phyloP scores from a whole-genome alignment of 1,139 yeast species.

The Pichiaceae sp. region DNA sequence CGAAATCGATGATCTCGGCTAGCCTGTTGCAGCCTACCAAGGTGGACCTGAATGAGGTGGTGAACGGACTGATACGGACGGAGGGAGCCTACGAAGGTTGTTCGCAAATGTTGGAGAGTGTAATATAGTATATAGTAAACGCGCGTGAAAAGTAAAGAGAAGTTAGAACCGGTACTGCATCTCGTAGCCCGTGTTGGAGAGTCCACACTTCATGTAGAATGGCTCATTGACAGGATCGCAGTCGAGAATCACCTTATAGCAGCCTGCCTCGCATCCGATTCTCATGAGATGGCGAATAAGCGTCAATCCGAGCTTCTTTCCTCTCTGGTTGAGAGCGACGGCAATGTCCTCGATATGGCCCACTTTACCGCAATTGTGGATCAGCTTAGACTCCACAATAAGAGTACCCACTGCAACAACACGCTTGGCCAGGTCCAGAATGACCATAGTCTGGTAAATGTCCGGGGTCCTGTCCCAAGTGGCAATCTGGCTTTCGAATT shows the following conservation, averaged over 20 bases:
- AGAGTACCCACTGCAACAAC: constrained; percentile 42
- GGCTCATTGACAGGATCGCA: constrained; percentile 75
- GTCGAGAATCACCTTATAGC: constrained; percentile 86
- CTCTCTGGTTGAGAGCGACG: constrained; percentile 69
- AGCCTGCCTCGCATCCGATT: constrained; percentile 53
- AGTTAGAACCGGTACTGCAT: constrained; percentile 38
- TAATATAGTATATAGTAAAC: constrained; percentile 2
- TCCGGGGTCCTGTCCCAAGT: constrained; percentile 41
- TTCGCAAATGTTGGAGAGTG: constrained; percentile 10
- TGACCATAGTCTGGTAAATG: constrained; percentile 54
- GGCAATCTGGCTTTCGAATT: constrained; percentile 35
- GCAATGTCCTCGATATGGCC: constrained; percentile 97
- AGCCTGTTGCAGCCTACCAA: not conserved
- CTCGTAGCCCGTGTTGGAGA: constrained; percentile 58
- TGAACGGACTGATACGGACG: constrained; percentile 11
- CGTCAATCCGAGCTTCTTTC: constrained; percentile 66
- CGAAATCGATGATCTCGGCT: constrained; percentile 6
- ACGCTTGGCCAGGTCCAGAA: constrained; percentile 31
- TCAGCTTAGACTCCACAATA: constrained; percentile 53
- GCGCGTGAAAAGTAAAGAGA: not conserved
- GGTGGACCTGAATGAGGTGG: constrained; percentile 8
- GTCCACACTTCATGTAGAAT: constrained; percentile 86
- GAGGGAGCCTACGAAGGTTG: constrained; percentile 12
- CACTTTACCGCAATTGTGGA: constrained; percentile 74
- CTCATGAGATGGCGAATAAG: constrained; percentile 56